These are phyloP conservation scores for Penicillium salamii DNA, from an alignment of 495 filamentous ascomycete species.

Conservation along the genomic window DNA sequence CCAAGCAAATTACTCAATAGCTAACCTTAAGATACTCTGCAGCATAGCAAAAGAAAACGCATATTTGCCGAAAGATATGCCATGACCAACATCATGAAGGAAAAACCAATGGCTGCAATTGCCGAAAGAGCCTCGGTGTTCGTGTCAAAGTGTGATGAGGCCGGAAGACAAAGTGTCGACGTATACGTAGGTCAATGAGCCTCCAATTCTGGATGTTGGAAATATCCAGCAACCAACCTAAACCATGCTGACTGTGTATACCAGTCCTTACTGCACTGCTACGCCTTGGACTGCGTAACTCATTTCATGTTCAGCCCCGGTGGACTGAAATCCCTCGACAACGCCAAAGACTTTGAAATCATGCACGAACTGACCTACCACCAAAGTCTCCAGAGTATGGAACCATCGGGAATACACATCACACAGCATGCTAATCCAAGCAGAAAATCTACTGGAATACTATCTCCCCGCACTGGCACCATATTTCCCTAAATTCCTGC, in stretches of 20 bases:
- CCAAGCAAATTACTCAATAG: too few relatives aligned
- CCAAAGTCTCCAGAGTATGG: conserved; percentile 58
- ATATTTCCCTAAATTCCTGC: conserved; percentile 25
- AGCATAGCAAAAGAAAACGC: conserved; percentile 60
- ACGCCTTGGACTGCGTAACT: conserved; percentile 63
- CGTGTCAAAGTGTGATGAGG: conserved; percentile 42
- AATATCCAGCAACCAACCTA: neutral
- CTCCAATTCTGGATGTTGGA: too few relatives aligned
- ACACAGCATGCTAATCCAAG: conserved; percentile 32
- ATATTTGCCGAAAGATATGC: conserved; percentile 63
- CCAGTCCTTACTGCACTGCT: conserved; percentile 52
- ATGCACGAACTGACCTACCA: conserved; percentile 67
- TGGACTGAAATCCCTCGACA: conserved; percentile 53
- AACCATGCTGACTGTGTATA: neutral
- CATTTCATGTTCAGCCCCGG: conserved; percentile 64
- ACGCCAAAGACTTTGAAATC: conserved; percentile 50
- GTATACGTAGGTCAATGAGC: conserved; percentile 55
- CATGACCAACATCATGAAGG: conserved; percentile 60
- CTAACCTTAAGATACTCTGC: too few relatives aligned
- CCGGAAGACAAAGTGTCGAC: conserved; percentile 46
- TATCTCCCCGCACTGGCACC: conserved; percentile 26
- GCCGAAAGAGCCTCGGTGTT: conserved; percentile 52
- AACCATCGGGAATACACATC: neutral
- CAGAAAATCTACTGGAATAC: conserved; percentile 29
- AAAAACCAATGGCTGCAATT: conserved; percentile 51